Evolutionary conservation across 1,139 yeast genomes (phyloP).

Genomic region (Waltiozyma solani): DNA sequence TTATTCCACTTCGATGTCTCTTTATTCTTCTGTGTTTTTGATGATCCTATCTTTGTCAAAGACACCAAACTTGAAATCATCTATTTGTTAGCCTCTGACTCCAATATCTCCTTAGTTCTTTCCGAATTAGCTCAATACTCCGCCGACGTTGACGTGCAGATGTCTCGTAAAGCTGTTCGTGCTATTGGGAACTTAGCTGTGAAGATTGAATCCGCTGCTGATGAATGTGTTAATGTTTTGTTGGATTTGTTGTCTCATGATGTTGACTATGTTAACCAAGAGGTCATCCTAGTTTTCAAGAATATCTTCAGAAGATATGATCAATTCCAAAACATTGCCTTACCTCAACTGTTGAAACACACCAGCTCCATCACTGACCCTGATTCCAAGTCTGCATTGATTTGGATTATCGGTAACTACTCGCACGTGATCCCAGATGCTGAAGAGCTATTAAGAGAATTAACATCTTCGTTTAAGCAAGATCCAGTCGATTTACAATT

Average conservation of each 20-base stretch:
- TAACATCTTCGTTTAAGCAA: conserved; percentile 39
- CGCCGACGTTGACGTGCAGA: conserved; percentile 73
- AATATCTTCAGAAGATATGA: conserved; percentile 77
- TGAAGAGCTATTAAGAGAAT: conserved; percentile 34
- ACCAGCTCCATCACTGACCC: conserved; percentile 52
- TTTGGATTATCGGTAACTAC: conserved; percentile 81
- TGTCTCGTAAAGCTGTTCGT: conserved; percentile 79
- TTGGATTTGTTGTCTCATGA: conserved; percentile 54
- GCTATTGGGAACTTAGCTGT: conserved; percentile 88
- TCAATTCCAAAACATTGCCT: conserved; percentile 25
- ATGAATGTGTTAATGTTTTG: conserved; percentile 54
- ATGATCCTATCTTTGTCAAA: conserved; percentile 82
- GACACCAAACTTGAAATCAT: conserved; percentile 87
- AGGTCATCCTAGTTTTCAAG: conserved; percentile 64
- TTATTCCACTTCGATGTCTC: conserved; percentile 58
- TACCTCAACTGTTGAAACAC: conserved; percentile 24
- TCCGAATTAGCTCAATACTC: conserved; percentile 80
- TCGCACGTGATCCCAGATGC: conserved; percentile 41
- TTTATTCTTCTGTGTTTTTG: conserved; percentile 71
- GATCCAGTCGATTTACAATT: conserved; percentile 70
- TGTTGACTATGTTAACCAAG: conserved; percentile 71
- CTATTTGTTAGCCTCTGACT: conserved; percentile 62
- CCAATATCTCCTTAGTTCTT: conserved; percentile 51
- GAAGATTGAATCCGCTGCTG: conserved; percentile 52
- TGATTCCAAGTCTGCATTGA: conserved; percentile 67